These are phyloP conservation scores for Penicillium tannophilum DNA, from an alignment of 495 filamentous ascomycete species.

Conservation along the genomic window DNA sequence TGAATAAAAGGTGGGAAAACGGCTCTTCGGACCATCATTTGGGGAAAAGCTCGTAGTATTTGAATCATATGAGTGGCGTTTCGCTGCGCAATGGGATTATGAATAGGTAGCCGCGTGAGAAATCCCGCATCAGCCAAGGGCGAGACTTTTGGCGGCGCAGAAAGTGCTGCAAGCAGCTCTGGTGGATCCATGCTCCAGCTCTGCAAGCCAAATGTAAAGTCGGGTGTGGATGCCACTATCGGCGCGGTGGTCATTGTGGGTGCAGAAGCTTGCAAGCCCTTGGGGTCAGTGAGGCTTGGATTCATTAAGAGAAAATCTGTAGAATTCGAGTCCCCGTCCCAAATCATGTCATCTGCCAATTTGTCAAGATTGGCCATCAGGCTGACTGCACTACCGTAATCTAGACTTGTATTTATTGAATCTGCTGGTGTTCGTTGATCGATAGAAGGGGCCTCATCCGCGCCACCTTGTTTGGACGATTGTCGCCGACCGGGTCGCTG, in stretches of 20 bases:
- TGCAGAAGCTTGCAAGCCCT: not conserved
- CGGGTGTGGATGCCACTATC: not conserved
- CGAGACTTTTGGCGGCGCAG: constrained; percentile 1
- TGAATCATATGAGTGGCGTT: constrained; percentile 3
- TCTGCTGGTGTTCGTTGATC: not conserved
- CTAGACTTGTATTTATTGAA: not conserved
- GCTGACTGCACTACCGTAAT: not conserved
- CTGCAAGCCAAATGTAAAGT: constrained; percentile 1
- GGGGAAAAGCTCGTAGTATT: not conserved
- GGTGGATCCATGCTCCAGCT: constrained; percentile 2
- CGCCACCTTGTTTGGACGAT: not conserved
- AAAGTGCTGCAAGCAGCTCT: not conserved
- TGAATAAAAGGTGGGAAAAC: not conserved
- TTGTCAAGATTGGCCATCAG: constrained; percentile 3
- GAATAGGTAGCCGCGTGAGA: constrained; percentile 4
- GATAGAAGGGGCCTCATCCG: not conserved
- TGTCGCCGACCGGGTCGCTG: constrained; percentile 5
- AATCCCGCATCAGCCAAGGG: constrained; percentile 4
- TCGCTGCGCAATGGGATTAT: constrained; percentile 4
- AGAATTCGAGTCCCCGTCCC: not conserved
- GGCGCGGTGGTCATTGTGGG: not conserved
- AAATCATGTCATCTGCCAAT: not conserved
- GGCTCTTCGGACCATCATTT: constrained; percentile 1
- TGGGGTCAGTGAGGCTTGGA: constrained; percentile 1
- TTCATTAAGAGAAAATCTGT: not conserved